These are phyloP conservation scores for Arachis stenosperma DNA, from an alignment of 306 rosid genomes.

Conservation along the genomic window DNA sequence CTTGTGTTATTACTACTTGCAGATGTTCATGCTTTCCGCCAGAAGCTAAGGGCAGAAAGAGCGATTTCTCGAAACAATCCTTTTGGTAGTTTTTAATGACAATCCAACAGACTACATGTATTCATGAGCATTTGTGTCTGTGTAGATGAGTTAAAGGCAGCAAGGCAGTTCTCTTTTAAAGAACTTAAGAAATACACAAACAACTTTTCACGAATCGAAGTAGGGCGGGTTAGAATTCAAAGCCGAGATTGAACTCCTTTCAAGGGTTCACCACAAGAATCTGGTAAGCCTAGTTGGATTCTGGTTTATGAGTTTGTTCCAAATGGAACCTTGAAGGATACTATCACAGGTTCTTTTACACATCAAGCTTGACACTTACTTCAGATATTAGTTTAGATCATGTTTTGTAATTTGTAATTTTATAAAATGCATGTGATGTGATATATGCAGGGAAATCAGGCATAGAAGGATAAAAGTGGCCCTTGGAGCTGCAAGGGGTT, in stretches of 20 bases:
- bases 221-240: conserved; percentile 60
- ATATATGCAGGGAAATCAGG: conserved; percentile 52
- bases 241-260: conserved; percentile 72
- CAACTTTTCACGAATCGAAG: conserved; percentile 53
- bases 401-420: background rate
- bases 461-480: conserved; percentile 55
- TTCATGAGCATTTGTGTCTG: background rate
- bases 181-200: conserved; percentile 61
- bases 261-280: conserved; percentile 75
- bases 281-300: conserved; percentile 66
- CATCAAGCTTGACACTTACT: background rate
- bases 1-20: conserved; percentile 47
- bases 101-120: too few relatives aligned
- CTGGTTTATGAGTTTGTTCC: conserved; percentile 51
- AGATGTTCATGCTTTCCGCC: conserved; percentile 54
- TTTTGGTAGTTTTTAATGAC: background rate
- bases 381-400: background rate
- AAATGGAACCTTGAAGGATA: conserved; percentile 58
- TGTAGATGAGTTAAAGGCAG: conserved; percentile 39
- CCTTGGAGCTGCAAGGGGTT: conserved; percentile 66
- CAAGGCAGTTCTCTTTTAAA: conserved; percentile 57
- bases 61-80: conserved; percentile 48
- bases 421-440: background rate
- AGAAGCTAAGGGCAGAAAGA: conserved; percentile 52
- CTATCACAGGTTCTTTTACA: conserved; percentile 49